Evolutionary conservation across 148 eudicot genomes (phyloP).

Genomic region (Fagopyrum tataricum): DNA sequence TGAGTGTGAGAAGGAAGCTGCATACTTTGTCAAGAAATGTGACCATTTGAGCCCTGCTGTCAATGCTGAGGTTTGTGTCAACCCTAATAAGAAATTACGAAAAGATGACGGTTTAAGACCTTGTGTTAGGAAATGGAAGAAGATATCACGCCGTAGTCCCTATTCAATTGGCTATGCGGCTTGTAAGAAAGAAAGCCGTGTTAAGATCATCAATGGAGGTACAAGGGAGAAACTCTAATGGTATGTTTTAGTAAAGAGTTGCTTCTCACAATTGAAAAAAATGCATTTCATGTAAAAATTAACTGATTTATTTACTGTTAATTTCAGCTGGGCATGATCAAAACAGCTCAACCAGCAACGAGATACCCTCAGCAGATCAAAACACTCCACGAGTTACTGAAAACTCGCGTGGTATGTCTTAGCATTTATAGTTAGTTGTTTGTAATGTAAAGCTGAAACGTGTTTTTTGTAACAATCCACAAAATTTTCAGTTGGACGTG

Average conservation of each 20-base stretch:
- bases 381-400: neutral
- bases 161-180: neutral
- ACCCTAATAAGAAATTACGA: neutral
- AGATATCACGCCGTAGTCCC: neutral
- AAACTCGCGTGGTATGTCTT: neutral
- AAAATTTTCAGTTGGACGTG: neutral
- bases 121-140: neutral
- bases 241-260: neutral
- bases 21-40: constrained; percentile 24
- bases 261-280: neutral
- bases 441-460: neutral
- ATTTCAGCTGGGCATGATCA: constrained; percentile 1
- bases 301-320: neutral
- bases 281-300: neutral
- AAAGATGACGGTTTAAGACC: neutral
- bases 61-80: constrained; percentile 1
- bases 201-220: neutral
- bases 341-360: neutral
- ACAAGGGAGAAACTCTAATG: neutral
- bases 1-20: constrained; percentile 21
- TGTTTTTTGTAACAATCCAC: neutral
- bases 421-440: no score
- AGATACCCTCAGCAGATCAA: neutral
- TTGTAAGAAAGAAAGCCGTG: neutral
- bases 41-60: constrained; percentile 4